Evolutionary conservation across 495 filamentous ascomycete genomes (phyloP).

Genomic region (Hypoxylon cercidicola): DNA sequence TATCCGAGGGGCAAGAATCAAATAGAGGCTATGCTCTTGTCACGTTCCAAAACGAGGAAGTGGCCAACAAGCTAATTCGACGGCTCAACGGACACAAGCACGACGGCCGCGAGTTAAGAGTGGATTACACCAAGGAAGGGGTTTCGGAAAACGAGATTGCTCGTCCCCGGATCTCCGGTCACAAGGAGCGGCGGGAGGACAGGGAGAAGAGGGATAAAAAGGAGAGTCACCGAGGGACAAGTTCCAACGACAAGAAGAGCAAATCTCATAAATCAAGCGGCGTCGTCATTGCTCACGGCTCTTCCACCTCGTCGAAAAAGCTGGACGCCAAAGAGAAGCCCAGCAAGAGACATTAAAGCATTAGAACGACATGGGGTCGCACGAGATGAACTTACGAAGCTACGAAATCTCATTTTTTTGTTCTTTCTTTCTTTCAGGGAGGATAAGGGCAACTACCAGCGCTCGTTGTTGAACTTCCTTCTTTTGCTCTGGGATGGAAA

Average conservation of each 20-base stretch:
- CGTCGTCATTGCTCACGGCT: constrained; percentile 46
- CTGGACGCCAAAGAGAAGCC: constrained; percentile 32
- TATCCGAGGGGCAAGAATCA: constrained; percentile 33
- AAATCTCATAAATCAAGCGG: constrained; percentile 40
- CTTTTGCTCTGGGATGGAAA: constrained; percentile 10
- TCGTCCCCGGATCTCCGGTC: constrained; percentile 27
- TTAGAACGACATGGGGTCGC: background rate
- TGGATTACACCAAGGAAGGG: constrained; percentile 43
- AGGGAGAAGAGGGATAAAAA: constrained; percentile 38
- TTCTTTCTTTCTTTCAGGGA: no score
- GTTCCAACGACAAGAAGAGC: constrained; percentile 37
- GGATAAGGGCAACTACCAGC: background rate
- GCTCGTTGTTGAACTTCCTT: constrained; percentile 18
- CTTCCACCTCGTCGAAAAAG: constrained; percentile 32
- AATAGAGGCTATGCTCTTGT: constrained; percentile 43
- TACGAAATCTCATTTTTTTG: constrained; percentile 17
- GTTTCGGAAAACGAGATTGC: constrained; percentile 38
- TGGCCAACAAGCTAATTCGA: constrained; percentile 40
- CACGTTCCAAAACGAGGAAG: constrained; percentile 44
- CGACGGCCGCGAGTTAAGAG: constrained; percentile 40
- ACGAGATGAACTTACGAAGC: background rate
- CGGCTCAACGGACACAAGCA: constrained; percentile 39
- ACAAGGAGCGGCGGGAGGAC: constrained; percentile 41
- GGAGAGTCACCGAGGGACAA: constrained; percentile 25
- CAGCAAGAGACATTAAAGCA: constrained; percentile 34